Percentiles rank a stretch among this genome's conserved stretches.
Conservation (phyloP, 768 basidiomycete species). For the Clathrus columnatus region DNA sequence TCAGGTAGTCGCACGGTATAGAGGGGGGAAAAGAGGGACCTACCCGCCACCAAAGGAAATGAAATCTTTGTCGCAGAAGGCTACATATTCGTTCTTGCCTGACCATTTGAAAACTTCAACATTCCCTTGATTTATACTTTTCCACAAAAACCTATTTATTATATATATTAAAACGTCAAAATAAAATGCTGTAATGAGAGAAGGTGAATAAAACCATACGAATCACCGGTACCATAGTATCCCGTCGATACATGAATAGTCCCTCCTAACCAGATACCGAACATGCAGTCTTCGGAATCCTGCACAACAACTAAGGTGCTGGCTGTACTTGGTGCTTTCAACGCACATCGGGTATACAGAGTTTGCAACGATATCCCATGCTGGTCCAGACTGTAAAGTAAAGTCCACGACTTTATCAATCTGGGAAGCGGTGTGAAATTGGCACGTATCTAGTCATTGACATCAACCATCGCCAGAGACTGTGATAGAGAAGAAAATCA, state of each 20-base stretch:
- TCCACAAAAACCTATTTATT: conserved; percentile 67
- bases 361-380: conserved; percentile 91
- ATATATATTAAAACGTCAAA: background rate
- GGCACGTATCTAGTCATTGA: conserved; percentile 48
- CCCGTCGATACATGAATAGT: conserved; percentile 51
- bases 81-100: conserved; percentile 83
- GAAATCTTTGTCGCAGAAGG: conserved; percentile 70
- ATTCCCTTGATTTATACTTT: conserved; percentile 26
- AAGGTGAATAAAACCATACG: no score
- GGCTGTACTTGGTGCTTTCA: conserved; percentile 35
- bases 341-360: conserved; percentile 61
- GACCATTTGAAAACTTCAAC: conserved; percentile 74
- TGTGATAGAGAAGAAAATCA: conserved; percentile 26
- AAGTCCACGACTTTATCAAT: conserved; percentile 62
- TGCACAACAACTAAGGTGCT: conserved; percentile 56
- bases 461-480: conserved; percentile 1
- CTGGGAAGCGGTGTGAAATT: conserved; percentile 67
- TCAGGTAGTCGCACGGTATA: conserved; percentile 4
- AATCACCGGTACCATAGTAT: conserved; percentile 88
- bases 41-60: conserved; percentile 92
- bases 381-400: conserved; percentile 88
- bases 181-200: conserved; percentile 17
- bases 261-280: conserved; percentile 82
- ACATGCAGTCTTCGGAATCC: conserved; percentile 55
- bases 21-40: conserved; percentile 22